Conservation (phyloP, 441 rosid species). For the Pelargonium citronellum region DNA sequence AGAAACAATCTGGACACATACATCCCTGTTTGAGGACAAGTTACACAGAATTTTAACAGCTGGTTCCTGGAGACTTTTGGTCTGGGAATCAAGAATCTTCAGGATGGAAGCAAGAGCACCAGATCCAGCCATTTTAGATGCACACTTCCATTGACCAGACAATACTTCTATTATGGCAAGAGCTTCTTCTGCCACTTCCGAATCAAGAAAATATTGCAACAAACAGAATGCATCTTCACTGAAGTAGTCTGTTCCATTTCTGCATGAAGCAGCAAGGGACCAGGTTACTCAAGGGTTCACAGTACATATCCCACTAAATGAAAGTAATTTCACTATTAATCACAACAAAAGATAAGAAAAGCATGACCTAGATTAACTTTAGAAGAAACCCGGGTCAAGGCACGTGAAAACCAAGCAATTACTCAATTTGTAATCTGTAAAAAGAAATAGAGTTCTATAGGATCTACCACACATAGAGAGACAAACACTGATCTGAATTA, state of each 20-base stretch:
- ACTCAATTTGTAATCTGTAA: neutral
- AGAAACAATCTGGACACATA: constrained; percentile 44
- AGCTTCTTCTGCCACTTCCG: constrained; percentile 48
- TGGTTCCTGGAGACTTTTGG: constrained; percentile 39
- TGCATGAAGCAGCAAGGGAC: constrained; percentile 30
- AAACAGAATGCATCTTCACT: constrained; percentile 40
- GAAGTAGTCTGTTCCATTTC: constrained; percentile 37
- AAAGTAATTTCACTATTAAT: constrained; percentile 6
- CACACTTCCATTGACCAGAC: constrained; percentile 36
- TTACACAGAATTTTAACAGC: constrained; percentile 51
- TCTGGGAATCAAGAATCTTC: constrained; percentile 37
- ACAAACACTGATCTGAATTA: neutral
- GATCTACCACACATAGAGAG: neutral
- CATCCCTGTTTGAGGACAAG: constrained; percentile 41
- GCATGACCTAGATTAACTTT: neutral
- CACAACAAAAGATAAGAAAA: neutral
- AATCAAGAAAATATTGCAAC: constrained; percentile 43
- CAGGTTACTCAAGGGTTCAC: neutral
- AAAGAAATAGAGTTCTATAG: neutral
- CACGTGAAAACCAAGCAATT: neutral
- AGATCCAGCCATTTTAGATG: constrained; percentile 44
- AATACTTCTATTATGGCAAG: constrained; percentile 45
- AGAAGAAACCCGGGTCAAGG: neutral
- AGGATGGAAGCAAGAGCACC: constrained; percentile 46
- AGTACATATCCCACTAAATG: neutral